Evolutionary conservation across 1,284 basidiomycete genomes (phyloP).

Genomic region (Malassezia psittaci): DNA sequence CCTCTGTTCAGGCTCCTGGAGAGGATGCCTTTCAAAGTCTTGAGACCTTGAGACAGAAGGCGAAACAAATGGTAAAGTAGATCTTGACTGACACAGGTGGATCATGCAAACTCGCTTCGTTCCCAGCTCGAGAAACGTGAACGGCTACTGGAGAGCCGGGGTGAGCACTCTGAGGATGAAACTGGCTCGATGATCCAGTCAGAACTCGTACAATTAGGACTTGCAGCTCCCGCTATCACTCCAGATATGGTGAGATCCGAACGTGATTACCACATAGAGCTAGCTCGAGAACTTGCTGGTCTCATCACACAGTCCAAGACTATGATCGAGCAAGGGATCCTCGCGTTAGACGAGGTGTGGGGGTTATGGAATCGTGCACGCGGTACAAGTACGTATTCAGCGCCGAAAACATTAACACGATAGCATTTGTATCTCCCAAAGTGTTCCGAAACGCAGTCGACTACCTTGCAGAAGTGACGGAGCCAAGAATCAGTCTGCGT

Average conservation of each 20-base stretch:
- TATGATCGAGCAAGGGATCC: constrained; percentile 50
- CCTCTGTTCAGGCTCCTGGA: background rate
- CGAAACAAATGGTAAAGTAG: constrained; percentile 63
- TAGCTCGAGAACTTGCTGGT: constrained; percentile 70
- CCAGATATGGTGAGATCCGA: constrained; percentile 81
- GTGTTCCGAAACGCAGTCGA: constrained; percentile 67
- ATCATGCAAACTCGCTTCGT: constrained; percentile 75
- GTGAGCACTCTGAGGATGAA: constrained; percentile 54
- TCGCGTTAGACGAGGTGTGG: constrained; percentile 90
- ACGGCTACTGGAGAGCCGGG: constrained; percentile 7
- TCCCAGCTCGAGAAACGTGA: constrained; percentile 63
- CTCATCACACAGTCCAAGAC: constrained; percentile 54
- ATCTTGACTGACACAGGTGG: constrained; percentile 49
- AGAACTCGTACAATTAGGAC: constrained; percentile 75
- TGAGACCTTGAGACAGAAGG: constrained; percentile 80
- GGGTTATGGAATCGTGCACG: constrained; percentile 91
- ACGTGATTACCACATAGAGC: constrained; percentile 64
- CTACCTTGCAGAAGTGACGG: constrained; percentile 60
- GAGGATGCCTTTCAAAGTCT: constrained; percentile 60
- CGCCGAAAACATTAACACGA: background rate
- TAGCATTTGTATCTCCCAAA: constrained; percentile 75
- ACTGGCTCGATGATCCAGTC: constrained; percentile 57
- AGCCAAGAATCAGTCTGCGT: constrained; percentile 60
- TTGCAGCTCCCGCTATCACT: constrained; percentile 72
- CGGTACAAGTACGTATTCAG: constrained; percentile 64